These are phyloP conservation scores for Mucuna pruriens DNA, from an alignment of 306 rosid species.

Conservation along the genomic window DNA sequence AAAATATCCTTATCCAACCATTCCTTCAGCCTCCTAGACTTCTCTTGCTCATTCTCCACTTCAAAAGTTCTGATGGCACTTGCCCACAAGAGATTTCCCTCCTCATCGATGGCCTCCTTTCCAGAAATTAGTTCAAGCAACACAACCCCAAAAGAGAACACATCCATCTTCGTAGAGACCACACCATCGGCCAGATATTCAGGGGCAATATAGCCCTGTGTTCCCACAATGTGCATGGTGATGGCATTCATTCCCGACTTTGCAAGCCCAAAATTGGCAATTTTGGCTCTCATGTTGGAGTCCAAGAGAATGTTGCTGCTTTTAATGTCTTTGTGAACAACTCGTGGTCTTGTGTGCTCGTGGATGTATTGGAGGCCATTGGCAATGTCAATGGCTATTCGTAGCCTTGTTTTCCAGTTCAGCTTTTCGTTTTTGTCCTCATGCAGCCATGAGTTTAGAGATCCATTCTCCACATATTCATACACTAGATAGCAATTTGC, in stretches of 20 bases:
- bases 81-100: slow-evolving; percentile 62
- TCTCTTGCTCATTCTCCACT: slow-evolving; percentile 59
- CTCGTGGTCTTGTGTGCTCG: slow-evolving; percentile 93
- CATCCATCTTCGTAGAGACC: slow-evolving; percentile 90
- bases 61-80: slow-evolving; percentile 52
- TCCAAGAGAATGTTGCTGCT: slow-evolving; percentile 92
- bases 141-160: slow-evolving; percentile 88
- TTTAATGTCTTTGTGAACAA: slow-evolving; percentile 95
- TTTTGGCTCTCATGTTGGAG: slow-evolving; percentile 82
- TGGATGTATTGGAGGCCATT: slow-evolving; percentile 94
- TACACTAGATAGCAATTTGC: slow-evolving; percentile 80
- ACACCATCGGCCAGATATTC: slow-evolving; percentile 84
- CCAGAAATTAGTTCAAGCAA: slow-evolving; percentile 83
- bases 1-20: slow-evolving; percentile 67
- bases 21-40: slow-evolving; percentile 48
- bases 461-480: slow-evolving; percentile 85
- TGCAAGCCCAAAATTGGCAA: slow-evolving; percentile 91
- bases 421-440: slow-evolving; percentile 48
- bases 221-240: slow-evolving; percentile 96
- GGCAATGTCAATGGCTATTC: slow-evolving; percentile 80
- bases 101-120: slow-evolving; percentile 65
- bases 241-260: slow-evolving; percentile 91
- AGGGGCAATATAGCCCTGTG: slow-evolving; percentile 95
- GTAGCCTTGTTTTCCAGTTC: slow-evolving; percentile 72
- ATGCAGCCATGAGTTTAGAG: slow-evolving; percentile 79